Conservation (phyloP, 1,284 basidiomycete genomes). For the Puccinia sorghi region DNA sequence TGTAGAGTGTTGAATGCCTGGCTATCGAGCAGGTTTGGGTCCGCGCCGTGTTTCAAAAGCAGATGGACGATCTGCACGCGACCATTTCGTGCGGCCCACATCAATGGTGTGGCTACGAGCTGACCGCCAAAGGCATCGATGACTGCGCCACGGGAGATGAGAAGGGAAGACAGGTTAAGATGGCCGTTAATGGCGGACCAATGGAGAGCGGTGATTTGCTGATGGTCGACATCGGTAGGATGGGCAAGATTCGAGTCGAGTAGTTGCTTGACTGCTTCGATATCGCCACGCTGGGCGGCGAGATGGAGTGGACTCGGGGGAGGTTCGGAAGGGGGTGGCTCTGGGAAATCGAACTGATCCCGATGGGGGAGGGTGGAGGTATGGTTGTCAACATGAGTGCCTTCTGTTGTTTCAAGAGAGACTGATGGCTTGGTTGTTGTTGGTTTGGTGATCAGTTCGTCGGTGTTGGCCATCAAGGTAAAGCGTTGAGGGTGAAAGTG, state of each 20-base stretch:
- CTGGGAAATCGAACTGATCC: background rate
- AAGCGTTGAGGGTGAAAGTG: too few species aligned
- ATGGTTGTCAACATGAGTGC: background rate
- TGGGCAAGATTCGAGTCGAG: conserved; percentile 72
- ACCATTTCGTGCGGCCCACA: conserved; percentile 95
- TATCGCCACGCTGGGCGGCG: conserved; percentile 83
- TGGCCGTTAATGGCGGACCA: conserved; percentile 97
- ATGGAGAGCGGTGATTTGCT: conserved; percentile 91
- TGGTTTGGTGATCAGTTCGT: background rate
- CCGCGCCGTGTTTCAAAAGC: conserved; percentile 81
- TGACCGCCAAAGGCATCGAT: conserved; percentile 93
- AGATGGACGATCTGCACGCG: conserved; percentile 93
- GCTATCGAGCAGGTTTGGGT: conserved; percentile 84
- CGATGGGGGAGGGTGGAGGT: background rate
- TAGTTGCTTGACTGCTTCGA: conserved; percentile 68
- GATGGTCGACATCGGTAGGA: conserved; percentile 78
- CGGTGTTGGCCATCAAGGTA: too few species aligned
- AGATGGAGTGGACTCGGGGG: conserved; percentile 65
- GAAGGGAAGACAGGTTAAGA: conserved; percentile 67
- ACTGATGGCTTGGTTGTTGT: background rate
- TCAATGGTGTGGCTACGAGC: conserved; percentile 89
- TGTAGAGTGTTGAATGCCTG: conserved; percentile 97
- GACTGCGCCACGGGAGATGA: conserved; percentile 90
- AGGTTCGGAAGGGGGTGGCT: background rate
- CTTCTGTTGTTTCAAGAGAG: background rate